Evolutionary conservation across 164 flowering plant genomes (phyloP).

Genomic region (Vitis cinerea): DNA sequence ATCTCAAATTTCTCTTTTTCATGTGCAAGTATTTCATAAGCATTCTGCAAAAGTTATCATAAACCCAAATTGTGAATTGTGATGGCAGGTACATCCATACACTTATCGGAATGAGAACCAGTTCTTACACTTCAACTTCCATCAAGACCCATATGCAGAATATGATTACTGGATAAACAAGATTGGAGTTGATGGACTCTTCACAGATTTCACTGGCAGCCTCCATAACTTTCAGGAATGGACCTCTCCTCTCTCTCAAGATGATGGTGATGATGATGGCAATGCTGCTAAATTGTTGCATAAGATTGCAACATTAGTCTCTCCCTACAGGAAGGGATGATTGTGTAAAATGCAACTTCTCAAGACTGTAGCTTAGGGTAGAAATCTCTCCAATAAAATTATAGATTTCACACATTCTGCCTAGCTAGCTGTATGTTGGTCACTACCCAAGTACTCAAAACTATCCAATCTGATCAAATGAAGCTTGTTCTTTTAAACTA

Average conservation of each 20-base stretch:
- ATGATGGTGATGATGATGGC: conserved; percentile 18
- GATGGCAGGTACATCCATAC: conserved; percentile 87
- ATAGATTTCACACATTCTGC: no score
- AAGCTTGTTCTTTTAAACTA: no score
- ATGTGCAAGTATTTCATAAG: not conserved
- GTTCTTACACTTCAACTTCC: conserved; percentile 70
- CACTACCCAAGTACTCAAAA: no score
- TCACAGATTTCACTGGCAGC: conserved; percentile 95
- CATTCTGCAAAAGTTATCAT: no score
- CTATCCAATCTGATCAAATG: no score
- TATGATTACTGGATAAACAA: conserved; percentile 81
- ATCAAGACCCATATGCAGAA: conserved; percentile 78
- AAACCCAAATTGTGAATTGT: not conserved
- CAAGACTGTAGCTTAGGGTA: no score
- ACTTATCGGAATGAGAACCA: conserved; percentile 76
- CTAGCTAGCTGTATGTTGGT: no score
- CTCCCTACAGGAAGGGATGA: conserved; percentile 21
- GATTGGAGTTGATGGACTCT: conserved; percentile 87
- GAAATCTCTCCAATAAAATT: no score
- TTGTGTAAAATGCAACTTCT: not conserved
- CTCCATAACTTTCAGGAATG: conserved; percentile 71
- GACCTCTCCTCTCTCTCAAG: conserved; percentile 35
- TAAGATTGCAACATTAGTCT: conserved; percentile 40
- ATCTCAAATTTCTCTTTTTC: no score
- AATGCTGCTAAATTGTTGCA: conserved; percentile 40